phyloP scores from a whole-genome alignment of 495 filamentous ascomycete species.

The Xylaria telfairii region DNA sequence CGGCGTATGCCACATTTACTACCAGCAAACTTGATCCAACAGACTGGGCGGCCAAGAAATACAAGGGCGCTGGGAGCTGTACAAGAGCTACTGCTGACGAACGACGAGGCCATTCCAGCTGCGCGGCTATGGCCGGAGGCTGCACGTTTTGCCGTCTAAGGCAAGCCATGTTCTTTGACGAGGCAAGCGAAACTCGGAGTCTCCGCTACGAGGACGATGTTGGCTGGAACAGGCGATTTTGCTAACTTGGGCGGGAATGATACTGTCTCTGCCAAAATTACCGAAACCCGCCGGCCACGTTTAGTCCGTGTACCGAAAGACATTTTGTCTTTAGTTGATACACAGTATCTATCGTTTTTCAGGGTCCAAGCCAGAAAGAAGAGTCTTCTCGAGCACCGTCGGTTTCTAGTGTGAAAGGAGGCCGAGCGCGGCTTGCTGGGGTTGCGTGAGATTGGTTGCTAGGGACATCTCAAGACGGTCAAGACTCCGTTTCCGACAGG shows the following conservation, averaged over 20 bases:
- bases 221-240: constrained; percentile 16
- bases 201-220: neutral
- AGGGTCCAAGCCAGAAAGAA: constrained; percentile 15
- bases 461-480: constrained; percentile 2
- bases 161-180: neutral
- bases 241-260: constrained; percentile 19
- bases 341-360: constrained; percentile 18
- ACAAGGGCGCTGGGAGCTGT: neutral
- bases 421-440: constrained; percentile 10
- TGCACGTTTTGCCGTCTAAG: neutral
- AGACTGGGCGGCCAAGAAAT: neutral
- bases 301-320: constrained; percentile 1
- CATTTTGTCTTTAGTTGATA: constrained; percentile 1
- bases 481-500: constrained; percentile 21
- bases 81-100: neutral
- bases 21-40: constrained; percentile 14
- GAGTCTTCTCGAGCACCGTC: neutral
- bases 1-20: neutral
- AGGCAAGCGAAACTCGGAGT: neutral
- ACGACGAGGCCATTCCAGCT: constrained; percentile 8
- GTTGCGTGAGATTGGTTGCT: constrained; percentile 19
- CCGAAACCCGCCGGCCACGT: constrained; percentile 10
- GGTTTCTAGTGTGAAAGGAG: constrained; percentile 4
- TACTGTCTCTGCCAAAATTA: constrained; percentile 21
- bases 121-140: constrained; percentile 2